phyloP scores from a whole-genome alignment of 352 stramenopile species.

The Pythium scleroteichum region DNA sequence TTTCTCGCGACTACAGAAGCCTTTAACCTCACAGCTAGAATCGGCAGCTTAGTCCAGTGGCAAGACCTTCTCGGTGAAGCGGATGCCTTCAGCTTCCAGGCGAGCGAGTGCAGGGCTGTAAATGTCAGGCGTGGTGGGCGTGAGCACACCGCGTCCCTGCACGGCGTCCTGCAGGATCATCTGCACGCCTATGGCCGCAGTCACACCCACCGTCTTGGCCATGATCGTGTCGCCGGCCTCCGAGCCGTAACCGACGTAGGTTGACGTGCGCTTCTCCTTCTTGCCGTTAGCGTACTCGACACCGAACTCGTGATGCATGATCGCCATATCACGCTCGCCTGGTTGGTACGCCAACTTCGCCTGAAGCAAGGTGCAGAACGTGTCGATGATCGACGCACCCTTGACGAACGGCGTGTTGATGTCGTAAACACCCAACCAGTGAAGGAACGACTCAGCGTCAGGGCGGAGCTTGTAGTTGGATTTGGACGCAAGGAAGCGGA shows the following conservation, averaged over 20 bases:
- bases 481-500: constrained; percentile 51
- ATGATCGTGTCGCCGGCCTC: constrained; percentile 93
- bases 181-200: constrained; percentile 91
- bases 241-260: constrained; percentile 91
- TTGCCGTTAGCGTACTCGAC: constrained; percentile 77
- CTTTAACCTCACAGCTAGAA: background rate
- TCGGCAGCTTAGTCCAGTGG: constrained; percentile 30
- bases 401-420: constrained; percentile 49
- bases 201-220: constrained; percentile 95
- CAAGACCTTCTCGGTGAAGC: constrained; percentile 85
- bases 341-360: constrained; percentile 89
- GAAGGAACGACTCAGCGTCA: constrained; percentile 68
- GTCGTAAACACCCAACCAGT: constrained; percentile 80
- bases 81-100: constrained; percentile 86
- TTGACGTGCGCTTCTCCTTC: constrained; percentile 89
- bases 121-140: constrained; percentile 89
- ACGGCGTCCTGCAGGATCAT: constrained; percentile 92
- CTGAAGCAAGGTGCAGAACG: constrained; percentile 86
- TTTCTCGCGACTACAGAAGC: too few species aligned
- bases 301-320: constrained; percentile 92
- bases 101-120: constrained; percentile 85
- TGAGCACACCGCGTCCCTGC: constrained; percentile 79
- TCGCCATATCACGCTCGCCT: constrained; percentile 94
- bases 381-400: constrained; percentile 70
- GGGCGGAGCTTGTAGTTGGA: constrained; percentile 38